A percentile compares a stretch with the other conserved stretches of the same genome.
Evolutionary conservation across 495 filamentous ascomycete species (phyloP).

Genomic region (Terfezia claveryi): DNA sequence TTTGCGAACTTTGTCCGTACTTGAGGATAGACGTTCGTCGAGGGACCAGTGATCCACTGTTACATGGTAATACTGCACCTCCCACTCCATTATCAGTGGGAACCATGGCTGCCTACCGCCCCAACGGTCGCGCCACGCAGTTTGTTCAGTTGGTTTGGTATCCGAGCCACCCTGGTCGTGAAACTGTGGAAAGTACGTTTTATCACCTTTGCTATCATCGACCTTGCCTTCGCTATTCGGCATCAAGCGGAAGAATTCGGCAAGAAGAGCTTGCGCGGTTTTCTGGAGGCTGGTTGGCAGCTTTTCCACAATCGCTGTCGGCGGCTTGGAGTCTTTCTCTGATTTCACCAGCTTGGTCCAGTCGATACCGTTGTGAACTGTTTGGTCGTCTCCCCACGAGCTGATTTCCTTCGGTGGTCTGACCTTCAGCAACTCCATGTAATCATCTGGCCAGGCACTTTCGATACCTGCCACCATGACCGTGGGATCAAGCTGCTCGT

Average conservation of each 20-base stretch:
- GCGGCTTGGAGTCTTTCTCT: neutral
- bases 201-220: neutral
- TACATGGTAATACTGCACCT: slow-evolving; percentile 30
- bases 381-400: neutral
- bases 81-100: slow-evolving; percentile 33
- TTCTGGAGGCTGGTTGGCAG: slow-evolving; percentile 5
- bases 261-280: slow-evolving; percentile 7
- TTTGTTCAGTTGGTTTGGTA: neutral
- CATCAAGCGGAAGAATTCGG: slow-evolving; percentile 9
- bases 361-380: neutral
- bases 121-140: slow-evolving; percentile 22
- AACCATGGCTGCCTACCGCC: slow-evolving; percentile 26
- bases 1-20: neutral
- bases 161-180: slow-evolving; percentile 4
- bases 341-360: neutral
- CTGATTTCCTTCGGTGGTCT: slow-evolving; percentile 19
- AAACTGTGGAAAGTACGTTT: neutral
- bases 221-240: neutral
- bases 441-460: slow-evolving; percentile 28
- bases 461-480: slow-evolving; percentile 24
- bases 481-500: slow-evolving; percentile 25
- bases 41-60: slow-evolving; percentile 19
- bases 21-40: slow-evolving; percentile 3
- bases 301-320: neutral
- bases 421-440: slow-evolving; percentile 20